phyloP scores from a whole-genome alignment of 2,329 filamentous ascomycete genomes.

The Fusarium illudens region DNA sequence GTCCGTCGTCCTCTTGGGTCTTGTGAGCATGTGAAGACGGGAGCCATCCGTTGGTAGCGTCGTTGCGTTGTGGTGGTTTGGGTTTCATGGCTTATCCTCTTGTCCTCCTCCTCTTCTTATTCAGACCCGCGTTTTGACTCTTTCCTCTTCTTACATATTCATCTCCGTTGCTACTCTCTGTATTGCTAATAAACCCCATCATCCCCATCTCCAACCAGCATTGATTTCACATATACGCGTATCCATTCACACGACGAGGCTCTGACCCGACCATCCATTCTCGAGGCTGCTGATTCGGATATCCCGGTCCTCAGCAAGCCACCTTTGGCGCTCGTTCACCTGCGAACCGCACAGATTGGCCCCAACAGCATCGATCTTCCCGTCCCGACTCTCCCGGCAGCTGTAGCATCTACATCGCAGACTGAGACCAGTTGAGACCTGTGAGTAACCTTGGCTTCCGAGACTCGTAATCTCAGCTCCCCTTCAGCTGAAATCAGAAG shows the following conservation, averaged over 20 bases:
- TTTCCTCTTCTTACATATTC: slow-evolving; percentile 1
- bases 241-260: not conserved
- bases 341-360: slow-evolving; percentile 13
- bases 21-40: slow-evolving; percentile 41
- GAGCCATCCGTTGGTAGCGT: not conserved
- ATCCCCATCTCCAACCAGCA: not conserved
- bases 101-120: slow-evolving; percentile 8
- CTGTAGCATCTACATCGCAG: slow-evolving; percentile 4
- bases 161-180: not conserved
- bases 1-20: slow-evolving; percentile 20
- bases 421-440: slow-evolving; percentile 12
- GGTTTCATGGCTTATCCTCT: slow-evolving; percentile 10
- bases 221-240: not conserved
- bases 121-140: not conserved
- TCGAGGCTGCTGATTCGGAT: slow-evolving; percentile 15
- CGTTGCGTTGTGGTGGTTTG: slow-evolving; percentile 11
- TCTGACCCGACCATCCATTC: not conserved
- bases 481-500: slow-evolving; percentile 3
- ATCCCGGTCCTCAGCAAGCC: slow-evolving; percentile 31
- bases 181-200: not conserved
- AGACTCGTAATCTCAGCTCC: slow-evolving; percentile 21
- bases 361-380: slow-evolving; percentile 17
- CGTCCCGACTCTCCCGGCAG: slow-evolving; percentile 1
- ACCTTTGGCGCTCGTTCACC: slow-evolving; percentile 28
- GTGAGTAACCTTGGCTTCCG: slow-evolving; percentile 23